Conservation (phyloP, 768 basidiomycete genomes). For the Favolaschia claudopus region DNA sequence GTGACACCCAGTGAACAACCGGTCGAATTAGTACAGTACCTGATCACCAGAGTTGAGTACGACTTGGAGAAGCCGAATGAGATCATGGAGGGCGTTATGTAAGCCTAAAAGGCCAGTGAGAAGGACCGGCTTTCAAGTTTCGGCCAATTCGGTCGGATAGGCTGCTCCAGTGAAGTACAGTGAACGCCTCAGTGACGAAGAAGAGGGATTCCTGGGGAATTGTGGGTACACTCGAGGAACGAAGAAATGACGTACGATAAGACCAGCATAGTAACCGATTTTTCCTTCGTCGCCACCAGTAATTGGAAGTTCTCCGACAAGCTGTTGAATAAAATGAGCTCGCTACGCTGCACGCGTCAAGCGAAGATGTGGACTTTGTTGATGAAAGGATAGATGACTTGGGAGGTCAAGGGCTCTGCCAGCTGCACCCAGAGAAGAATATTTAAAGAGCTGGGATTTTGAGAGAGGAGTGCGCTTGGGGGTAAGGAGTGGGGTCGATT, state of each 20-base stretch:
- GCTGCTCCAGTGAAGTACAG: slow-evolving; percentile 69
- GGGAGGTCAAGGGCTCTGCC: slow-evolving; percentile 62
- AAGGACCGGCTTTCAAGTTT: slow-evolving; percentile 68
- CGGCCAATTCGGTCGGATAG: slow-evolving; percentile 68
- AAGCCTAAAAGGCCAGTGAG: slow-evolving; percentile 62
- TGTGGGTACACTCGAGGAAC: background rate
- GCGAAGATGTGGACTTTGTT: slow-evolving; percentile 45
- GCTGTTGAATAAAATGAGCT: slow-evolving; percentile 28
- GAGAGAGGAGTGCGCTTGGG: slow-evolving; percentile 58
- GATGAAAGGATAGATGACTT: slow-evolving; percentile 63
- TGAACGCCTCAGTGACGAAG: slow-evolving; percentile 63
- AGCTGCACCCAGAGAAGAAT: slow-evolving; percentile 67
- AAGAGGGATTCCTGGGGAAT: slow-evolving; percentile 62
- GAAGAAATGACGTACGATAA: slow-evolving; percentile 52
- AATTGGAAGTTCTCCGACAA: slow-evolving; percentile 53
- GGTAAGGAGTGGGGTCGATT: too few species aligned
- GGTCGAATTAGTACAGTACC: too few species aligned
- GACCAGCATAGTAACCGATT: slow-evolving; percentile 71
- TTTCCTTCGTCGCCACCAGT: slow-evolving; percentile 58
- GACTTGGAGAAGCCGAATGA: slow-evolving; percentile 66
- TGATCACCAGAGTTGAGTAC: slow-evolving; percentile 58
- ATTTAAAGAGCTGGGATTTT: slow-evolving; percentile 58
- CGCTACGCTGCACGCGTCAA: background rate
- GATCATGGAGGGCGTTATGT: slow-evolving; percentile 60
- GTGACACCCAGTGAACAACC: too few species aligned